Evolutionary conservation across 306 rosid genomes (phyloP).

Genomic region (Alnus glutinosa): DNA sequence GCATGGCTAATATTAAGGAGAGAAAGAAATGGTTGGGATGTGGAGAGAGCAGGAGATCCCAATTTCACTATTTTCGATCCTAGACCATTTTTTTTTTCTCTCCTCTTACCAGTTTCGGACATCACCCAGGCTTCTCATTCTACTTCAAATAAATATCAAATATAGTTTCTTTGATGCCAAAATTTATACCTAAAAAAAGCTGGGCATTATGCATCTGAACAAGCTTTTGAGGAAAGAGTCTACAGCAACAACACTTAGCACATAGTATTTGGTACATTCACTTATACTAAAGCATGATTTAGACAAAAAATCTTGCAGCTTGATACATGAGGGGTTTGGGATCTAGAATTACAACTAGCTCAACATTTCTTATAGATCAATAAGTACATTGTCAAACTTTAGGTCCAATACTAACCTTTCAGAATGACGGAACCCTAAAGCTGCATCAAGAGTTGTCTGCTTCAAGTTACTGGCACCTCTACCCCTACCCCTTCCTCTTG

Average conservation of each 20-base stretch:
- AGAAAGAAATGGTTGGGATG: not conserved
- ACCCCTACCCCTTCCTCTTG: constrained; percentile 82
- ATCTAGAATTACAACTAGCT: constrained; percentile 6
- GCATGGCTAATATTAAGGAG: not conserved
- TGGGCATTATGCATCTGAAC: not conserved
- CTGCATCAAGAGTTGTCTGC: constrained; percentile 89
- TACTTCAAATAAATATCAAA: not conserved
- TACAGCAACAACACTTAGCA: not conserved
- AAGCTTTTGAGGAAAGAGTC: not conserved
- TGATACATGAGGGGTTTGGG: not conserved
- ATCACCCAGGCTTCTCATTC: not conserved
- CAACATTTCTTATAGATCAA: constrained; percentile 17
- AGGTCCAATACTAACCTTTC: constrained; percentile 60
- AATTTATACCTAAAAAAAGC: not conserved
- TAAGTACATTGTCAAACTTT: not conserved
- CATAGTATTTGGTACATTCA: not conserved
- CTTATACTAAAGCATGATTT: not conserved
- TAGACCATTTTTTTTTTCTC: not conserved
- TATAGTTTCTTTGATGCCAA: not conserved
- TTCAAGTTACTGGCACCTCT: constrained; percentile 54
- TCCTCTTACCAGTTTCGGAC: not conserved
- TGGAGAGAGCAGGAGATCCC: not conserved
- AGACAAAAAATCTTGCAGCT: not conserved
- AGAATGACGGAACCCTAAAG: constrained; percentile 74
- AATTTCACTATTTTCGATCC: not conserved